Percentiles rank a stretch among this genome's conserved stretches.
These are phyloP conservation scores for Penicillium sp. DNA, from an alignment of 2,329 filamentous ascomycete species.

Conservation along the genomic window DNA sequence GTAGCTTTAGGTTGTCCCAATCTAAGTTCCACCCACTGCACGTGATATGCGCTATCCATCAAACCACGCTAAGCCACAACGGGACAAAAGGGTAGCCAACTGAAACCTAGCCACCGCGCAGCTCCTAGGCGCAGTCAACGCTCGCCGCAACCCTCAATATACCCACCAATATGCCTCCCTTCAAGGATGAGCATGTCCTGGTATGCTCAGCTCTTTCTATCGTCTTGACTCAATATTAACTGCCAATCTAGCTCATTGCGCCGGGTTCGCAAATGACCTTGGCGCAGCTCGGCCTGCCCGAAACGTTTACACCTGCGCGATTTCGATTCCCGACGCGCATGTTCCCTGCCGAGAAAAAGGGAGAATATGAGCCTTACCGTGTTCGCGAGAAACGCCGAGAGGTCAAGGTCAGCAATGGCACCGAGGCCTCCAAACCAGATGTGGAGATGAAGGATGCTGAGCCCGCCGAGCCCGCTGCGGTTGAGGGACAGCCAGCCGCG, in stretches of 20 bases:
- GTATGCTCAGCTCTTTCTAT: constrained; percentile 31
- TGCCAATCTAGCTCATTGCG: constrained; percentile 46
- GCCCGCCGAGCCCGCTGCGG: constrained; percentile 28
- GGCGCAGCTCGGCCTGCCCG: constrained; percentile 83
- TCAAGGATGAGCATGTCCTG: constrained; percentile 53
- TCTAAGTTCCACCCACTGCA: not conserved
- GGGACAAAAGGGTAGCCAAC: constrained; percentile 8
- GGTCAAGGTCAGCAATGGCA: constrained; percentile 28
- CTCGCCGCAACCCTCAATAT: constrained; percentile 5
- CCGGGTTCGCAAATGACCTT: constrained; percentile 82
- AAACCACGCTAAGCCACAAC: constrained; percentile 24
- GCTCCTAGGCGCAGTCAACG: constrained; percentile 19
- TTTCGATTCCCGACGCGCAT: constrained; percentile 87
- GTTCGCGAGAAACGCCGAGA: constrained; percentile 55
- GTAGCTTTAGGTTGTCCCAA: not conserved
- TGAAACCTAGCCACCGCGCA: constrained; percentile 19
- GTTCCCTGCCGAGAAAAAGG: constrained; percentile 74
- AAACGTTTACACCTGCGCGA: constrained; percentile 86
- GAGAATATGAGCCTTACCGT: constrained; percentile 76
- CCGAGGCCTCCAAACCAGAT: constrained; percentile 36
- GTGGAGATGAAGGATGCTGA: constrained; percentile 47
- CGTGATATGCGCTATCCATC: constrained; percentile 5
- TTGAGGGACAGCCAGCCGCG: constrained; percentile 10
- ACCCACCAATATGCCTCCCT: constrained; percentile 45
- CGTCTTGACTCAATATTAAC: not conserved